Evolutionary conservation across 441 rosid species (phyloP), one percentile per base, ranked within the genome.

Genomic region (Hypseocharis bilobata): DNA sequence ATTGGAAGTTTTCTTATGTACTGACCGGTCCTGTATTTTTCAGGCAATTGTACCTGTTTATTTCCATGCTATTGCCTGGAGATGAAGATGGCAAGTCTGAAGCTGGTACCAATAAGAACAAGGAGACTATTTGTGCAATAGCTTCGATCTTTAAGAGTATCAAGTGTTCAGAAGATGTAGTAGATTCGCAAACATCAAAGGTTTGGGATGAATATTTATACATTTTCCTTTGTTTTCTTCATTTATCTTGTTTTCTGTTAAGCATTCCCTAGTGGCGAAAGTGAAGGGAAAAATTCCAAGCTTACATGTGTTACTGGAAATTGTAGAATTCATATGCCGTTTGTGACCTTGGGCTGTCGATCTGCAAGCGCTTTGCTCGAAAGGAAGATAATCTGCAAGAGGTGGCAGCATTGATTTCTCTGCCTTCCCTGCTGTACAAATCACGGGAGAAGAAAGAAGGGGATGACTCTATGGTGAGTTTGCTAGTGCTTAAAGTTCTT

Each of bases 261-360:
- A 56, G 60, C 25, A 52, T 23, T 27, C 11, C 36, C 10, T 29
- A 26, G n/a, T 16, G 6, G 61, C 38, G 0, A 4, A 13, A 57
- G 20, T 29, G 19, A 20, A 3, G 70, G 42, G 25, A 58, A n/a
- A 58, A 55, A 14, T 27, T 14, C 44, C 60, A 23, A 71, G 34
- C 74, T 79, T 62, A 73, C 73, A 4, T 36, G 1, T 60, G 68
- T 56, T 47, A 58, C 77, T 71, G 66, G 17, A 54, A 62, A 74
- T 74, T 49, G 62, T 96, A 95, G 99, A 95, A 84, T 71, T 92
- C 96, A 19, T 86, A 86, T 76, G 98, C 96, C 67, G 78, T 95
- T 67, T 87, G 88, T 82, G 99, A 87, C 74, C 86, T 95, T 70
- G 99, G 99, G 72, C 74, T 95, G 78, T 80, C 87, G 28, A 81